Percentiles rank a stretch among this genome's conserved stretches.
phyloP scores from a whole-genome alignment of 106 monocot genomes.

The Agapanthus africanus region DNA sequence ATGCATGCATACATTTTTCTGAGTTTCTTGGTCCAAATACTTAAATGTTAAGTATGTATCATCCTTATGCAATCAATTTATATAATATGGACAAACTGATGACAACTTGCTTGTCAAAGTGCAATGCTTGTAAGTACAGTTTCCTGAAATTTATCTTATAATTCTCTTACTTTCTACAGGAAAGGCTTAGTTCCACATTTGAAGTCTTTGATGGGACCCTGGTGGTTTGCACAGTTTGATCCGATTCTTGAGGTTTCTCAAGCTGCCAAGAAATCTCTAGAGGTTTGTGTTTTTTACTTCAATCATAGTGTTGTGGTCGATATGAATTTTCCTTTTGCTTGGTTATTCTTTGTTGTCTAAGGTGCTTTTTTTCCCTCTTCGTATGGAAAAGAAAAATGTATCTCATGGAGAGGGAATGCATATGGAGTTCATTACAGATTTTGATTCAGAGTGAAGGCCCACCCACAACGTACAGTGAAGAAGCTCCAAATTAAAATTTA shows the following conservation, averaged over 20 bases:
- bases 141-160: neutral
- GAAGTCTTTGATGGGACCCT: constrained; percentile 95
- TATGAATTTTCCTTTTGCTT: neutral
- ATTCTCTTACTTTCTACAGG: constrained; percentile 31
- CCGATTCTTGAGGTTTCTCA: constrained; percentile 77
- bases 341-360: neutral
- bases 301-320: neutral
- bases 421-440: no score
- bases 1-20: neutral
- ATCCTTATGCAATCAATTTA: neutral
- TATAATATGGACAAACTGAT: neutral
- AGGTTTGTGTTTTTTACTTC: constrained; percentile 39
- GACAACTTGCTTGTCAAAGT: neutral
- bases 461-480: no score
- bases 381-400: no score
- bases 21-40: neutral
- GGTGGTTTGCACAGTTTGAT: constrained; percentile 99
- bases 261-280: constrained; percentile 79
- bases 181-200: constrained; percentile 89
- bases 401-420: no score
- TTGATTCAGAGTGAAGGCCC: no score
- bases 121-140: neutral
- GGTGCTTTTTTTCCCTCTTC: no score
- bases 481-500: no score
- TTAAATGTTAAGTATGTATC: neutral